Evolutionary conservation across 78 protist genomes (phyloP).

Genomic region (Dictyostelium purpureum): DNA sequence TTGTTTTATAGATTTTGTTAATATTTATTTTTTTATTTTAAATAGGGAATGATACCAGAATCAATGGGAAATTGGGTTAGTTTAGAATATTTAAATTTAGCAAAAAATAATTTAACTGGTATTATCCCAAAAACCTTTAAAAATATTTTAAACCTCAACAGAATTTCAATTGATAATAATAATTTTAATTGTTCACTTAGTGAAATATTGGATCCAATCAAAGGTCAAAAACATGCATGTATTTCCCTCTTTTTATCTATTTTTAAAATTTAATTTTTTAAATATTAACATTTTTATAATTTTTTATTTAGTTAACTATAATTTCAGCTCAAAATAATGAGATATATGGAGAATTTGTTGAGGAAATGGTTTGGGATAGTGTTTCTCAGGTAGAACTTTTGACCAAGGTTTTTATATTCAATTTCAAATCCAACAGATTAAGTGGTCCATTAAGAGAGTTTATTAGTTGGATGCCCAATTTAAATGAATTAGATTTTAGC

Average conservation of each 20-base stretch:
- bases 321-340: conserved; percentile 40
- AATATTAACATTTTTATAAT: not conserved
- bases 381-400: conserved; percentile 18
- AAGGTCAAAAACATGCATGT: conserved; percentile 11
- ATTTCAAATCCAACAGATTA: conserved; percentile 12
- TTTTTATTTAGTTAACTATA: conserved; percentile 10
- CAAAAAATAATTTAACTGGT: conserved; percentile 38
- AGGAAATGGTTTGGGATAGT: conserved; percentile 70
- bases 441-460: conserved; percentile 12
- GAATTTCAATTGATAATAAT: conserved; percentile 54
- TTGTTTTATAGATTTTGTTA: not conserved
- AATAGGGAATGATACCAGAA: conserved; percentile 22
- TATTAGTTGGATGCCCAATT: conserved; percentile 54
- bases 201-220: conserved; percentile 60
- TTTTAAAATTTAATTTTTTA: too few relatives aligned
- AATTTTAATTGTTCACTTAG: conserved; percentile 26
- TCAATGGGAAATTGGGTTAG: conserved; percentile 10
- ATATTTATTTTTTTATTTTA: not conserved
- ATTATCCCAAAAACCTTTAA: conserved; percentile 1
- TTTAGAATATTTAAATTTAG: conserved; percentile 25
- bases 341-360: conserved; percentile 50
- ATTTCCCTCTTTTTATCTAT: not conserved
- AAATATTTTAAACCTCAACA: conserved; percentile 3
- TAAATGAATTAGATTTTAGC: conserved; percentile 51
- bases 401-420: conserved; percentile 19